Conservation (phyloP, 1,284 basidiomycete genomes). For the Hemileccinum hortonii region DNA sequence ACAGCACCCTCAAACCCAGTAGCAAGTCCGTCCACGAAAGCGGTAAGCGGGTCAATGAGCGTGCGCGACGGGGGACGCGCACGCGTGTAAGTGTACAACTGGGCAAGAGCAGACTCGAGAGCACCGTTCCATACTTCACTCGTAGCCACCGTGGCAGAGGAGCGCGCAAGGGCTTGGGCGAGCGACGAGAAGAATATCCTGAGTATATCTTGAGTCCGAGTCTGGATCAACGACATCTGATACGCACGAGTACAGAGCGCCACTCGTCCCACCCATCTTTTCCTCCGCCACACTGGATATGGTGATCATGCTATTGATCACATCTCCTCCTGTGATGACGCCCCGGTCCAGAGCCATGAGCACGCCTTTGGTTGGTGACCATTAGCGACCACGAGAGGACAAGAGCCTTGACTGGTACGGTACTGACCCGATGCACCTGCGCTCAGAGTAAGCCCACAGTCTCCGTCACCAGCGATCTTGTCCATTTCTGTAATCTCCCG, state of each 20-base stretch:
- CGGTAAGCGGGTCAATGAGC: slow-evolving; percentile 87
- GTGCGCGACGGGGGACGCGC: slow-evolving; percentile 90
- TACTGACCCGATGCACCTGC: slow-evolving; percentile 54
- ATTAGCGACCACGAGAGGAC: background rate
- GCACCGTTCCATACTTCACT: slow-evolving; percentile 63
- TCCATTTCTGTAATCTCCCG: slow-evolving; percentile 90
- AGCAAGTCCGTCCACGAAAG: slow-evolving; percentile 59
- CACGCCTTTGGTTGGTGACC: slow-evolving; percentile 38
- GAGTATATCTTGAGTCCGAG: slow-evolving; percentile 2
- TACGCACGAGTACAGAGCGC: slow-evolving; percentile 84
- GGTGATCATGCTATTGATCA: slow-evolving; percentile 60
- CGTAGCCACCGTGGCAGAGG: slow-evolving; percentile 40
- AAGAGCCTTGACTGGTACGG: slow-evolving; percentile 32
- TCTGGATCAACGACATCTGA: background rate
- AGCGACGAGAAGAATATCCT: slow-evolving; percentile 88
- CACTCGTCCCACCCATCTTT: slow-evolving; percentile 90
- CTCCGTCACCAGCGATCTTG: slow-evolving; percentile 72
- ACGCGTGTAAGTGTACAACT: slow-evolving; percentile 84
- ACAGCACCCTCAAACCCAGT: slow-evolving; percentile 56
- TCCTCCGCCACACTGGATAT: slow-evolving; percentile 79
- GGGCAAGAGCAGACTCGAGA: slow-evolving; percentile 60
- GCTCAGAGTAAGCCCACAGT: slow-evolving; percentile 86
- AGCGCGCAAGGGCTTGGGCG: slow-evolving; percentile 68
- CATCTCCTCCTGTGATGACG: slow-evolving; percentile 48
- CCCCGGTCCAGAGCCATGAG: slow-evolving; percentile 36